These are phyloP conservation scores for Sugiyamaella marilandica DNA, from an alignment of 805 yeast genomes.

Conservation along the genomic window DNA sequence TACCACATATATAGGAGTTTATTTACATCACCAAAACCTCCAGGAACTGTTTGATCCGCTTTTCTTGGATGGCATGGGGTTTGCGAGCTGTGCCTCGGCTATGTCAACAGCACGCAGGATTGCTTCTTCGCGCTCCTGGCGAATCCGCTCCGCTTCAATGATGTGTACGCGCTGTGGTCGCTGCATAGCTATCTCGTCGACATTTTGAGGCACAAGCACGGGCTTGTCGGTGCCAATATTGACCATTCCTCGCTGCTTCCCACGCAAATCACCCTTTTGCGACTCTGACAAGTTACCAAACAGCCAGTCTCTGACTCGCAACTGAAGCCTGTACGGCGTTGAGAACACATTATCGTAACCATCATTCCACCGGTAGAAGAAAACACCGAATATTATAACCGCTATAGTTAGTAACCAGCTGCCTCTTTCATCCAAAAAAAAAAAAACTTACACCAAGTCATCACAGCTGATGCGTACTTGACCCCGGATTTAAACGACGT, in stretches of 20 bases:
- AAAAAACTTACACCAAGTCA: constrained; percentile 7
- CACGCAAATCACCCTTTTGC: constrained; percentile 59
- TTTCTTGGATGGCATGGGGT: background rate
- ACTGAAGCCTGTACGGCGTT: constrained; percentile 57
- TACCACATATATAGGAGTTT: too few species aligned
- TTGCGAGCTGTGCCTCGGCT: constrained; percentile 32
- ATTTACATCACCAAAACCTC: too few species aligned
- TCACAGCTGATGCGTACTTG: constrained; percentile 36
- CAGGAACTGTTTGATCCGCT: too few species aligned
- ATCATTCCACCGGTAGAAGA: constrained; percentile 81
- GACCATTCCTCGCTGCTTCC: constrained; percentile 31
- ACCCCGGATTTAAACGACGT: constrained; percentile 59
- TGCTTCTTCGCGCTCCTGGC: constrained; percentile 64
- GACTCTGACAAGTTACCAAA: constrained; percentile 51
- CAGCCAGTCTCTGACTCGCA: constrained; percentile 49
- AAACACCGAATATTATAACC: constrained; percentile 51
- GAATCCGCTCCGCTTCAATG: constrained; percentile 65
- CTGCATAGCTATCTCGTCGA: constrained; percentile 37
- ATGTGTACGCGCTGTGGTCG: constrained; percentile 69
- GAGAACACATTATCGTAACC: constrained; percentile 73
- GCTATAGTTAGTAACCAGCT: background rate
- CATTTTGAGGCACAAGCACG: constrained; percentile 11
- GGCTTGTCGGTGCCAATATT: constrained; percentile 13
- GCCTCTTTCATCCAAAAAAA: background rate
- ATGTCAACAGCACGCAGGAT: constrained; percentile 43